Conservation (phyloP, 2,329 filamentous ascomycete species). For the Chaetoscypha palmicola region DNA sequence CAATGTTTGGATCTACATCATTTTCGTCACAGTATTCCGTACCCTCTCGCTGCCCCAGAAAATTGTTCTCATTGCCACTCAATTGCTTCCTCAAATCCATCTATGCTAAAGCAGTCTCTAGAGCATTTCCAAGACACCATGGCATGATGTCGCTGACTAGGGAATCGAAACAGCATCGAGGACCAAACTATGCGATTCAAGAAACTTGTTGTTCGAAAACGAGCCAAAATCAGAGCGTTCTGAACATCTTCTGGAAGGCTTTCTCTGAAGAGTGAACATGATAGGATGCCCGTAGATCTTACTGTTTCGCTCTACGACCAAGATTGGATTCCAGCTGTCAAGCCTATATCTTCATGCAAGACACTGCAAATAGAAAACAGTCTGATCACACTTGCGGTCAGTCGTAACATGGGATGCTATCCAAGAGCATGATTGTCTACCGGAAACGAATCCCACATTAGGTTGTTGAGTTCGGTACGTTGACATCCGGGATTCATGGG, state of each 20-base stretch:
- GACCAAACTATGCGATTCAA: neutral
- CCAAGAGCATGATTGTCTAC: neutral
- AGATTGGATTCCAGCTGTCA: no score
- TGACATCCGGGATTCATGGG: neutral
- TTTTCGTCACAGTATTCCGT: neutral
- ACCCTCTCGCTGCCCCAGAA: constrained; percentile 4
- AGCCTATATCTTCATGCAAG: neutral
- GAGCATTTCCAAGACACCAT: neutral
- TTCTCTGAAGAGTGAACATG: no score
- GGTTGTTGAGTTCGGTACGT: no score
- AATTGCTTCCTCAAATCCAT: neutral
- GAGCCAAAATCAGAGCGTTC: neutral
- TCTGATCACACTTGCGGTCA: neutral
- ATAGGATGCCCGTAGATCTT: no score
- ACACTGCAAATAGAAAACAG: neutral
- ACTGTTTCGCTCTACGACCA: no score
- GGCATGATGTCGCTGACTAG: neutral
- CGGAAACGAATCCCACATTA: no score
- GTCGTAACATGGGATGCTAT: neutral
- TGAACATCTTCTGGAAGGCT: no score
- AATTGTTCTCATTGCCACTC: constrained; percentile 1
- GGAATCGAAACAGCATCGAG: neutral
- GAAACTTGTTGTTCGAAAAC: neutral
- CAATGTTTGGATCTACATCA: no score
- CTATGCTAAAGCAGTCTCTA: neutral